phyloP scores from a whole-genome alignment of 192 early-diverging fungal species.

The Gaertneriomyces sp. region DNA sequence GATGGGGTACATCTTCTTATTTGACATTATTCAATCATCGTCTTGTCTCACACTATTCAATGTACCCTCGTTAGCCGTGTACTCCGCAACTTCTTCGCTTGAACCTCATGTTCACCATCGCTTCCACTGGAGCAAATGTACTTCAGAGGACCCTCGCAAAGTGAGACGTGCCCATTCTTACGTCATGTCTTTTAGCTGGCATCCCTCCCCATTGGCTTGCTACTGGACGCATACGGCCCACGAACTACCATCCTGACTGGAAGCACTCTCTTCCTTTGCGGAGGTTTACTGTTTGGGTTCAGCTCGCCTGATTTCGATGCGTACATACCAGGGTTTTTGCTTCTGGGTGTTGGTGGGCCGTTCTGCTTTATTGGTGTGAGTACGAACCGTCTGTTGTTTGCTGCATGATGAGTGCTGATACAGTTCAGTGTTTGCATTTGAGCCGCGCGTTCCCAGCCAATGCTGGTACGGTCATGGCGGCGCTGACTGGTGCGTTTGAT shows the following conservation, averaged over 20 bases:
- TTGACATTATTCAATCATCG: not conserved
- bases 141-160: too few species aligned
- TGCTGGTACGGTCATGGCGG: constrained; percentile 19
- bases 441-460: constrained; percentile 17
- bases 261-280: constrained; percentile 9
- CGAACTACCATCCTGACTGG: constrained; percentile 18
- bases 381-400: not conserved
- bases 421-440: constrained; percentile 14
- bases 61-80: constrained; percentile 14
- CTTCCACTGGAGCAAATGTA: constrained; percentile 15
- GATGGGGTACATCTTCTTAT: not conserved
- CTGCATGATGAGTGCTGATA: too few species aligned
- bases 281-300: constrained; percentile 18
- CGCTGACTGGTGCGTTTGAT: constrained; percentile 24
- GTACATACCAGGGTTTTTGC: constrained; percentile 11
- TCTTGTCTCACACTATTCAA: not conserved
- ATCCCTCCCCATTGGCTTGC: constrained; percentile 22
- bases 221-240: constrained; percentile 19
- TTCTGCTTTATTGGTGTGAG: constrained; percentile 17
- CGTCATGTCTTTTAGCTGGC: not conserved
- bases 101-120: constrained; percentile 25
- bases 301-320: constrained; percentile 19
- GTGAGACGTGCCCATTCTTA: not conserved
- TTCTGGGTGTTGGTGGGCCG: constrained; percentile 13
- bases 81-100: constrained; percentile 19